Evolutionary conservation across 345 rosid species (phyloP), one percentile per base, ranked within the genome.

Genomic region (Arabidopsis thaliana): DNA sequence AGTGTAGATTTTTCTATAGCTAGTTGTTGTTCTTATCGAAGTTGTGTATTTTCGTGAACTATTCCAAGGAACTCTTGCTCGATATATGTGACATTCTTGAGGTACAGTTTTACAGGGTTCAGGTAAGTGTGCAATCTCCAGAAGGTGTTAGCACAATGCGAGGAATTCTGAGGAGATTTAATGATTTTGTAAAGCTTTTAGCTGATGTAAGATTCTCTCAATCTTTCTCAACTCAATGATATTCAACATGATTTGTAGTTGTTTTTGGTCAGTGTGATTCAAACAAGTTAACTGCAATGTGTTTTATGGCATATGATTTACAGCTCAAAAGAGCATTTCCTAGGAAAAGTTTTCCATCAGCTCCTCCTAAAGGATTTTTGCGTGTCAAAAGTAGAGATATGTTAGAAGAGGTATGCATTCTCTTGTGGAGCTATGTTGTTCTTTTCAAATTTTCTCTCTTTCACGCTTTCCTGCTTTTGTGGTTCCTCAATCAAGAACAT

Each of bases 101-200:
- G 73, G 40, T 51, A 75, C 99, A 95, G 99, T 95, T 92, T 89
- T 95, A 92, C 87, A 92, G 99, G 97, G 91, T 92, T 76, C 97
- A 95, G 88, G 80, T 92, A 69, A 93, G 97, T 68, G 5, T 95
- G 45, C 97, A 95, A 80, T 90, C 99, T n/a, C 97, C 93, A 9
- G 96, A 89, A 76, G 99, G 97, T 69, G 73, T 85, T 65, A 92
- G 97, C n/a, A 80, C 85, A 41, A 79, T 79, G 36, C 85, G 83
- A 51, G 91, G 81, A 63, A 85, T 90, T 10, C 75, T 90, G 82
- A 87, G 97, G 85, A 87, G 99, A 83, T 95, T 95, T 83, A 95
- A 89, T 85, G 93, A 95, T 74, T 95, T 95, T 80, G 67, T 92
- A 77, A 92, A 84, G 87, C 86, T 95, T 77, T 89, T 83, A 79